Evolutionary conservation across 2,329 filamentous ascomycete genomes (phyloP).

Genomic region (Colletotrichum limetticola): DNA sequence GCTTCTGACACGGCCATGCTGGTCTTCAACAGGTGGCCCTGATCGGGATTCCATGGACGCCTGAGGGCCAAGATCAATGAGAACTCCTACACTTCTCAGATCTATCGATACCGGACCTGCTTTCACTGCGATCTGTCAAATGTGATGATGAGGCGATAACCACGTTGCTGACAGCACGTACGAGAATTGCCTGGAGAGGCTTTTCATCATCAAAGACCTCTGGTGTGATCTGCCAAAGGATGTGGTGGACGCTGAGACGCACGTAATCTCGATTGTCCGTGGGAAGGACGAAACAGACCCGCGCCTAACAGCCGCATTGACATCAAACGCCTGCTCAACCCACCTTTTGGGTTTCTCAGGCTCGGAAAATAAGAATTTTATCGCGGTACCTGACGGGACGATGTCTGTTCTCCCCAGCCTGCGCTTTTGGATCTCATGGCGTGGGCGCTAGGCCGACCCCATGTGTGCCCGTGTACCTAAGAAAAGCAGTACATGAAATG

Average conservation of each 20-base stretch:
- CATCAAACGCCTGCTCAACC: background rate
- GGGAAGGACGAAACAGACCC: constrained; percentile 9
- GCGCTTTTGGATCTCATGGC: background rate
- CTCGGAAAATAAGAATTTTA: background rate
- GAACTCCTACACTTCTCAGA: background rate
- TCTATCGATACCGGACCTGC: background rate
- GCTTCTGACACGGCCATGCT: background rate
- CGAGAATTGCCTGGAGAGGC: background rate
- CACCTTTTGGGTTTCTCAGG: background rate
- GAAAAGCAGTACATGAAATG: constrained; percentile 31
- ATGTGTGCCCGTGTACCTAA: background rate
- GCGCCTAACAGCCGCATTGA: constrained; percentile 19
- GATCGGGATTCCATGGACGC: background rate
- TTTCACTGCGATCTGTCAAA: background rate
- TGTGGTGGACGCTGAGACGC: constrained; percentile 16
- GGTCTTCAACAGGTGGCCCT: background rate
- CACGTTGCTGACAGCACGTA: background rate
- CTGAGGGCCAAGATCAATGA: background rate
- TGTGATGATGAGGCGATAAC: background rate
- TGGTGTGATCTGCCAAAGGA: background rate
- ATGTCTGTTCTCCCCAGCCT: constrained; percentile 16
- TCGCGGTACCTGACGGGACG: constrained; percentile 3
- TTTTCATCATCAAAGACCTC: background rate
- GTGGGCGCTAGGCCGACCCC: constrained; percentile 14
- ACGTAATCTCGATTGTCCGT: constrained; percentile 22